phyloP scores from a whole-genome alignment of 148 eudicot species.

The Amaranthus palmeri region DNA sequence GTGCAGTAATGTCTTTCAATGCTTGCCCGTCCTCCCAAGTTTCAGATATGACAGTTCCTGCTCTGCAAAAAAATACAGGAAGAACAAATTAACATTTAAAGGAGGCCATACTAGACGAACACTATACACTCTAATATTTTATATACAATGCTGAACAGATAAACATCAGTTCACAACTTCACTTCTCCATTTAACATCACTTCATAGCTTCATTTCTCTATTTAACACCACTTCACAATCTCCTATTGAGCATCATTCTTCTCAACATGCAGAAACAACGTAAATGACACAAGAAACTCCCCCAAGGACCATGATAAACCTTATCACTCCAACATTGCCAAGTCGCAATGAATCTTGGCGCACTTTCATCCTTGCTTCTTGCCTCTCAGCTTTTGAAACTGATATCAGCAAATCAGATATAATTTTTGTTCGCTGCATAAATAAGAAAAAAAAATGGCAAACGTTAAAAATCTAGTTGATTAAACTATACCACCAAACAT shows the following conservation, averaged over 20 bases:
- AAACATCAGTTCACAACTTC: neutral
- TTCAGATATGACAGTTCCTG: constrained; percentile 96
- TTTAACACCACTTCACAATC: neutral
- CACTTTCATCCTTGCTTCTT: constrained; percentile 94
- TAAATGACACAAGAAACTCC: neutral
- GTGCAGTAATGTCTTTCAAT: constrained; percentile 76
- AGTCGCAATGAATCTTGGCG: constrained; percentile 93
- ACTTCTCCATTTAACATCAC: neutral
- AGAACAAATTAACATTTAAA: neutral
- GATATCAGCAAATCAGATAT: constrained; percentile 90
- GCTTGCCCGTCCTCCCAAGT: constrained; percentile 99
- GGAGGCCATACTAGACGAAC: neutral
- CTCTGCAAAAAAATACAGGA: constrained; percentile 47
- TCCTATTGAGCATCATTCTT: neutral
- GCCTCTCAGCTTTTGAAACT: constrained; percentile 96
- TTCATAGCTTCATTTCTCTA: neutral
- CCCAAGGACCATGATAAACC: constrained; percentile 33
- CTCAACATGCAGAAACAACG: neutral
- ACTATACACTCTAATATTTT: neutral
- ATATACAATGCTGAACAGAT: constrained; percentile 1
- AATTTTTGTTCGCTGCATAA: constrained; percentile 78
- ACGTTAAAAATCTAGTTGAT: neutral
- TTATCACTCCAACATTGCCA: constrained; percentile 91
- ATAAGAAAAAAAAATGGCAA: constrained; percentile 15
- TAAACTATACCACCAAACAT: constrained; percentile 3